Evolutionary conservation across 495 filamentous ascomycete species (phyloP).

Genomic region (Aspergillus ellipticus): DNA sequence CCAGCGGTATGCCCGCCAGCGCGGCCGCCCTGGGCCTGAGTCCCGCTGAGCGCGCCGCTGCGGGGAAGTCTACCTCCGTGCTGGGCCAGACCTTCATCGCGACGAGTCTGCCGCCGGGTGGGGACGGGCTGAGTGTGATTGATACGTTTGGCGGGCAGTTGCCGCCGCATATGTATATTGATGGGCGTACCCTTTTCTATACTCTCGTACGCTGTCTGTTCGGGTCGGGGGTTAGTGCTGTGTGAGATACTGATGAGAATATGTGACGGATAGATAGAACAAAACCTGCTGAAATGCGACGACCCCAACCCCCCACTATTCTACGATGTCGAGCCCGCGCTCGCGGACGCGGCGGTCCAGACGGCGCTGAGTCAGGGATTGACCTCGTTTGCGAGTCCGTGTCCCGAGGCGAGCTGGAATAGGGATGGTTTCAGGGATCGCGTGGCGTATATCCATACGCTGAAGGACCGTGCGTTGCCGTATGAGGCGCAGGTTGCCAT

Average conservation of each 20-base stretch:
- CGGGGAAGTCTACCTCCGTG: neutral
- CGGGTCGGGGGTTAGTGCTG: too few relatives aligned
- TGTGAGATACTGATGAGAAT: too few relatives aligned
- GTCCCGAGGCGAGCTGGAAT: neutral
- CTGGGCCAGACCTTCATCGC: slow-evolving; percentile 1
- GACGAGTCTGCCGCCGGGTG: neutral
- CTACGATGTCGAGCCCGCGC: neutral
- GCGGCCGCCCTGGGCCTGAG: neutral
- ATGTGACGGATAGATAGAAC: neutral
- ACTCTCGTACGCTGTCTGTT: neutral
- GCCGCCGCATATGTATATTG: neutral
- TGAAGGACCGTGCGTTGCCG: neutral
- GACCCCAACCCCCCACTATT: neutral
- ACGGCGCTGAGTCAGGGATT: neutral
- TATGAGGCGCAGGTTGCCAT: neutral
- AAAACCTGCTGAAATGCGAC: neutral
- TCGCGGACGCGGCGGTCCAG: neutral
- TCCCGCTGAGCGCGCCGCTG: neutral
- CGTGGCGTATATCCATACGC: neutral
- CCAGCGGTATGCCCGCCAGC: neutral
- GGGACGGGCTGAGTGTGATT: neutral
- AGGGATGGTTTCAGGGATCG: neutral
- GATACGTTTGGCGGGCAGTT: neutral
- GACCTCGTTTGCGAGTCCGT: neutral
- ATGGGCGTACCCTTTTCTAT: neutral